Percentiles rank a stretch among this genome's conserved stretches.
phyloP scores from a whole-genome alignment of 352 stramenopile genomes.

The Phytophthora melonis region DNA sequence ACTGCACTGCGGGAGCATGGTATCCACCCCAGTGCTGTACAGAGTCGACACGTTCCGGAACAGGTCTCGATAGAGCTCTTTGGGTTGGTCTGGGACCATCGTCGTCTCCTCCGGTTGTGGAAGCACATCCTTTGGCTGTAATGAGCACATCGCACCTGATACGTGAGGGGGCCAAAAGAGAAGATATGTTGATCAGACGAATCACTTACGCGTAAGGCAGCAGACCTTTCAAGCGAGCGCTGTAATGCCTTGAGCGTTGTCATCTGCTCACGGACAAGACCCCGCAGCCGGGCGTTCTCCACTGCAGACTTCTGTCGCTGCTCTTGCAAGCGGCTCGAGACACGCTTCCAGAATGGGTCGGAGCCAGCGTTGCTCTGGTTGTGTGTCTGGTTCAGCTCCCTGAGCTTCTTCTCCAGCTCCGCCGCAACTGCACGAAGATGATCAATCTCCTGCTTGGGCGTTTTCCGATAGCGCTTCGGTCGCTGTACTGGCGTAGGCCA shows the following conservation, averaged over 20 bases:
- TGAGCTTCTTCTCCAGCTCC: conserved; percentile 53
- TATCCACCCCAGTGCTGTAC: conserved; percentile 32
- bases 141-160: background rate
- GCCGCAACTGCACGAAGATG: conserved; percentile 44
- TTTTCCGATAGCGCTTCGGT: conserved; percentile 45
- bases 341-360: conserved; percentile 55
- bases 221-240: conserved; percentile 33
- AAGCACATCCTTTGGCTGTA: conserved; percentile 34
- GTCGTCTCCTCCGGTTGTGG: conserved; percentile 8
- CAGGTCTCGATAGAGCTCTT: conserved; percentile 45
- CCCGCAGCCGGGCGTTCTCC: conserved; percentile 56
- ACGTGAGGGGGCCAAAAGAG: background rate
- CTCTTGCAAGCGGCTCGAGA: conserved; percentile 48
- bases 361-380: conserved; percentile 28
- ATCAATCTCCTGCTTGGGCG: conserved; percentile 57
- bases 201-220: conserved; percentile 11
- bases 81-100: conserved; percentile 7
- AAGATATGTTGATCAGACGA: background rate
- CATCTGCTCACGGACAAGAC: conserved; percentile 50
- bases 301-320: conserved; percentile 47
- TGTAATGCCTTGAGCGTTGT: conserved; percentile 38
- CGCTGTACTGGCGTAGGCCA: conserved; percentile 1
- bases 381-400: conserved; percentile 37
- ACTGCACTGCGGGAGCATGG: conserved; percentile 35
- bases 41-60: conserved; percentile 46